phyloP scores from a whole-genome alignment of 805 yeast species.

The Cyberlindnera meyerae region DNA sequence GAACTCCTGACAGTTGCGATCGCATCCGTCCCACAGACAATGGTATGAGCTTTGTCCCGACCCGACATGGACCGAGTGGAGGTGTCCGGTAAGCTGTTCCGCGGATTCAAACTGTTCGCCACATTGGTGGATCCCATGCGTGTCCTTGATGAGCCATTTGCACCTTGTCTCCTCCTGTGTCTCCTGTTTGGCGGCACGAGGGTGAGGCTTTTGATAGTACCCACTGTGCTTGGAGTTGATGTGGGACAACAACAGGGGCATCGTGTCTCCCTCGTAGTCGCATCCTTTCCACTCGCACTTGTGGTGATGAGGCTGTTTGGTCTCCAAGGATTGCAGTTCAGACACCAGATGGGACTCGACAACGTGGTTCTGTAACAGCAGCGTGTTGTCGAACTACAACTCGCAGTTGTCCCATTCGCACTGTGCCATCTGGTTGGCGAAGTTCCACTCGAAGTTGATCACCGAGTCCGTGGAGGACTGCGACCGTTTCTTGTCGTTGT shows the following conservation, averaged over 20 bases:
- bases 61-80: slow-evolving; percentile 64
- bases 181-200: slow-evolving; percentile 1
- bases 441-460: slow-evolving; percentile 26
- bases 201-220: not conserved
- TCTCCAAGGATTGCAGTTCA: no score
- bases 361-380: slow-evolving; percentile 47
- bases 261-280: slow-evolving; percentile 47
- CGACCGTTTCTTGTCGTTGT: slow-evolving; percentile 18
- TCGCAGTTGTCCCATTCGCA: slow-evolving; percentile 74
- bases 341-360: slow-evolving; percentile 41
- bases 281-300: slow-evolving; percentile 78
- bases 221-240: slow-evolving; percentile 43
- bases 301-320: no score
- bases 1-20: slow-evolving; percentile 56
- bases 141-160: no score
- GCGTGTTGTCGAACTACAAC: slow-evolving; percentile 33
- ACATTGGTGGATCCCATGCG: slow-evolving; percentile 43
- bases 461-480: slow-evolving; percentile 3
- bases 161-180: slow-evolving; percentile 24
- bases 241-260: slow-evolving; percentile 56
- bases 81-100: slow-evolving; percentile 65
- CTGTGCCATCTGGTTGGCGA: slow-evolving; percentile 35
- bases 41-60: slow-evolving; percentile 63
- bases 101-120: no score
- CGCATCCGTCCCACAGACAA: slow-evolving; percentile 80